These are phyloP conservation scores for Fusarium poae DNA, from an alignment of 2,329 filamentous ascomycete species.

Conservation along the genomic window DNA sequence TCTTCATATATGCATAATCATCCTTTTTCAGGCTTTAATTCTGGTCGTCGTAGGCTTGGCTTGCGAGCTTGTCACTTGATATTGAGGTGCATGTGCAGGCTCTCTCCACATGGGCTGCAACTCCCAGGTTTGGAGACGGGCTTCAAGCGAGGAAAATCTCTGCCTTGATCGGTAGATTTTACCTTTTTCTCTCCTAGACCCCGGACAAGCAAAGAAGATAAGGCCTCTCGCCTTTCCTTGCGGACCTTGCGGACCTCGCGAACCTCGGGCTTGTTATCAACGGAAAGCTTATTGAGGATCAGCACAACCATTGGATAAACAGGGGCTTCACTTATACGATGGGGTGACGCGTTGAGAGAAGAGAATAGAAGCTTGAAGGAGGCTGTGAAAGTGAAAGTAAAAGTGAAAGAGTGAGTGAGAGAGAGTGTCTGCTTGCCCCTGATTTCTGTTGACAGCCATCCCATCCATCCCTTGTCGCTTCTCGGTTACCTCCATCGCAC, in stretches of 20 bases:
- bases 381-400: conserved; percentile 2
- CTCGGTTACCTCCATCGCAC: conserved; percentile 26
- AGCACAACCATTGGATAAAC: conserved; percentile 9
- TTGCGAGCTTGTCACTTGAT: conserved; percentile 24
- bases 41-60: conserved; percentile 1
- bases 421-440: conserved; percentile 19
- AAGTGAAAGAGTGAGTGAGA: neutral
- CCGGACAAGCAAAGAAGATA: neutral
- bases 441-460: conserved; percentile 14
- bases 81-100: conserved; percentile 21
- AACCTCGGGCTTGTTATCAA: neutral
- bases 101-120: conserved; percentile 38
- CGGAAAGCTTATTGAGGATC: conserved; percentile 24
- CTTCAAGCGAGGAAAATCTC: conserved; percentile 19
- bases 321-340: conserved; percentile 6
- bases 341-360: conserved; percentile 19
- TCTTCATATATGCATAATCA: neutral
- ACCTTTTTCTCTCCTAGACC: neutral
- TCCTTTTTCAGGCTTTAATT: neutral
- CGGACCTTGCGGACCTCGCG: conserved; percentile 23
- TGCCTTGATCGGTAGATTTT: conserved; percentile 4
- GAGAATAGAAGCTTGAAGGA: neutral
- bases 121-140: conserved; percentile 26
- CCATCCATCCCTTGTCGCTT: neutral
- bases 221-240: conserved; percentile 13